These are phyloP conservation scores for Mortierella antarctica DNA, from an alignment of 192 early-diverging fungal genomes.

Conservation along the genomic window DNA sequence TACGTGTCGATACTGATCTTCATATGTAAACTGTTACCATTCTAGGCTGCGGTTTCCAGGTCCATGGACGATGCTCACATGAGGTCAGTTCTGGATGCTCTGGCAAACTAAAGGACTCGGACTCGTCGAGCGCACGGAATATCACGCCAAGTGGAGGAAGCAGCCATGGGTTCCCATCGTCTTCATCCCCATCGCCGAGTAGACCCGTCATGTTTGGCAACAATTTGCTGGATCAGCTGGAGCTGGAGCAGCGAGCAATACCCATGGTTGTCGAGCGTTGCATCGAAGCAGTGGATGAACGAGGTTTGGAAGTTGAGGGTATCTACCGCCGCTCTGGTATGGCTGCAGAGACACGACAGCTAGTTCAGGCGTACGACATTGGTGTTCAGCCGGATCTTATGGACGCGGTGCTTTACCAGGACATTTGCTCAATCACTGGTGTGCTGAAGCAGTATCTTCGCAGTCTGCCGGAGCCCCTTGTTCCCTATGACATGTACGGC, in stretches of 20 bases:
- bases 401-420: conserved; percentile 66
- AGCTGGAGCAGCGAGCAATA: conserved; percentile 64
- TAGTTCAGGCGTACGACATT: conserved; percentile 72
- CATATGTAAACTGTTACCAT: background rate
- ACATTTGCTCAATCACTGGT: conserved; percentile 82
- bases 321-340: conserved; percentile 86
- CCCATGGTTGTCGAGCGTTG: conserved; percentile 77
- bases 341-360: conserved; percentile 72
- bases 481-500: conserved; percentile 76
- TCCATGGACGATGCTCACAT: conserved; percentile 58
- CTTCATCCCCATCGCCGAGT: conserved; percentile 26
- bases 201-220: conserved; percentile 78
- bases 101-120: conserved; percentile 25
- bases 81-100: conserved; percentile 23
- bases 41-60: conserved; percentile 58
- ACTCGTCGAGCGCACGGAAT: conserved; percentile 39
- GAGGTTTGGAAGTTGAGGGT: conserved; percentile 78
- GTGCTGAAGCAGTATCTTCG: conserved; percentile 86
- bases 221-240: conserved; percentile 64
- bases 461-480: conserved; percentile 76
- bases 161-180: conserved; percentile 36
- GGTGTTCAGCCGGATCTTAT: conserved; percentile 61
- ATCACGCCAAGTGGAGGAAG: conserved; percentile 16
- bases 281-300: conserved; percentile 71
- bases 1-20: too few relatives aligned